Conservation (phyloP, 75 land plant species). For the Cryptomeria japonica region DNA sequence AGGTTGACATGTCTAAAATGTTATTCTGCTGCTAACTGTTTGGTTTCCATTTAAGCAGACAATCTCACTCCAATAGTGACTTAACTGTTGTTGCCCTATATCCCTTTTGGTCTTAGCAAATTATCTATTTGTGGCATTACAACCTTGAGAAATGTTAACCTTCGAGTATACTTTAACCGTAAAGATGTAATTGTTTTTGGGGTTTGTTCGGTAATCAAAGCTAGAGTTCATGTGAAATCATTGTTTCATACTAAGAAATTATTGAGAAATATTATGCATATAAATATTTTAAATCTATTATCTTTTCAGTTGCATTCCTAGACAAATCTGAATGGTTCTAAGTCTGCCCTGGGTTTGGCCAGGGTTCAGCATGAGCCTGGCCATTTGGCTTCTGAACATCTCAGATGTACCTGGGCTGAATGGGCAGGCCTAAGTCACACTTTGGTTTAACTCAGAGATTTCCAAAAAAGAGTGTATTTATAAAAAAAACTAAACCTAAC, state of each 20-base stretch:
- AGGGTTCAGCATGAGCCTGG: no score
- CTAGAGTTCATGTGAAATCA: constrained; percentile 23
- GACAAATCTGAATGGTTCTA: no score
- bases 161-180: background rate
- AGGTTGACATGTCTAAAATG: background rate
- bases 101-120: background rate
- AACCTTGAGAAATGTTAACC: background rate
- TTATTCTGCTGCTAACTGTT: background rate
- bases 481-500: no score
- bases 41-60: background rate
- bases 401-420: no score
- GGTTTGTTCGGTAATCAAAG: background rate
- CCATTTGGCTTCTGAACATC: no score
- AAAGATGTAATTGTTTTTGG: background rate
- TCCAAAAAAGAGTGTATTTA: no score
- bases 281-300: background rate
- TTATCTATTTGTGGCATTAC: background rate
- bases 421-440: no score
- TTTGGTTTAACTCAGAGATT: no score
- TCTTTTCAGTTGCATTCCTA: background rate
- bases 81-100: background rate
- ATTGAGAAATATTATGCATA: background rate
- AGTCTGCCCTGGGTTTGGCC: no score
- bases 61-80: background rate
- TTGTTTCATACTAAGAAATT: constrained; percentile 32